These are phyloP conservation scores for Candida boleticola DNA, from an alignment of 805 yeast species.

Conservation along the genomic window DNA sequence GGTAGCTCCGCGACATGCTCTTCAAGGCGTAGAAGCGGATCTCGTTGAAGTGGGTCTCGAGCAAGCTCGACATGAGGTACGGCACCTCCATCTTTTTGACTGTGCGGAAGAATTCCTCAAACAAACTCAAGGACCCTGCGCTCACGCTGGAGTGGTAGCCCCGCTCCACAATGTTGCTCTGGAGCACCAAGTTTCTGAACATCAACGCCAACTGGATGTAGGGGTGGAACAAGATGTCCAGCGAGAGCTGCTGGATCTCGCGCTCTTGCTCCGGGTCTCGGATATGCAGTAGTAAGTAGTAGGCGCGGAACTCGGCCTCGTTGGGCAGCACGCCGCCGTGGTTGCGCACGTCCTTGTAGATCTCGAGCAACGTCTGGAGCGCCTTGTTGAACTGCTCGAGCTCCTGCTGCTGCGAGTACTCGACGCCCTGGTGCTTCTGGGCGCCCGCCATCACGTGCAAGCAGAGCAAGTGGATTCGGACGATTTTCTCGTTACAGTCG, in stretches of 20 bases:
- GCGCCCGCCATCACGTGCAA: slow-evolving; percentile 83
- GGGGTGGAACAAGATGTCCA: slow-evolving; percentile 48
- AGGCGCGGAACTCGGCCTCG: slow-evolving; percentile 92
- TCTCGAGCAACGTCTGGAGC: slow-evolving; percentile 81
- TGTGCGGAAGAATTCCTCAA: slow-evolving; percentile 58
- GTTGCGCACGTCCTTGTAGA: slow-evolving; percentile 75
- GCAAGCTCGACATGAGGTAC: slow-evolving; percentile 64
- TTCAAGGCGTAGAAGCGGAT: slow-evolving; percentile 71
- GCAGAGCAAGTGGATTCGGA: slow-evolving; percentile 78
- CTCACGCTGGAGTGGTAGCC: slow-evolving; percentile 44
- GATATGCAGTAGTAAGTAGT: slow-evolving; percentile 73
- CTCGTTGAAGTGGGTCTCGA: slow-evolving; percentile 80
- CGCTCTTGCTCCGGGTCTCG: slow-evolving; percentile 85
- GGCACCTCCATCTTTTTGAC: slow-evolving; percentile 47
- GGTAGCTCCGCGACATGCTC: slow-evolving; percentile 63
- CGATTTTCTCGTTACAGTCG: slow-evolving; percentile 88
- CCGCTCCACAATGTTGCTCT: slow-evolving; percentile 56
- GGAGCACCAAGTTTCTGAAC: slow-evolving; percentile 64
- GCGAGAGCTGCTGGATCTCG: slow-evolving; percentile 67
- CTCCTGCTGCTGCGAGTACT: slow-evolving; percentile 93
- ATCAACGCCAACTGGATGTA: slow-evolving; percentile 69
- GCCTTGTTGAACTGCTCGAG: slow-evolving; percentile 92
- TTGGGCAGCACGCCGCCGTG: slow-evolving; percentile 69
- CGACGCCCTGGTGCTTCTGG: slow-evolving; percentile 31
- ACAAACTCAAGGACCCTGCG: slow-evolving; percentile 61